These are phyloP conservation scores for Pyricularia grisea DNA, from an alignment of 2,329 filamentous ascomycete genomes.

Conservation along the genomic window DNA sequence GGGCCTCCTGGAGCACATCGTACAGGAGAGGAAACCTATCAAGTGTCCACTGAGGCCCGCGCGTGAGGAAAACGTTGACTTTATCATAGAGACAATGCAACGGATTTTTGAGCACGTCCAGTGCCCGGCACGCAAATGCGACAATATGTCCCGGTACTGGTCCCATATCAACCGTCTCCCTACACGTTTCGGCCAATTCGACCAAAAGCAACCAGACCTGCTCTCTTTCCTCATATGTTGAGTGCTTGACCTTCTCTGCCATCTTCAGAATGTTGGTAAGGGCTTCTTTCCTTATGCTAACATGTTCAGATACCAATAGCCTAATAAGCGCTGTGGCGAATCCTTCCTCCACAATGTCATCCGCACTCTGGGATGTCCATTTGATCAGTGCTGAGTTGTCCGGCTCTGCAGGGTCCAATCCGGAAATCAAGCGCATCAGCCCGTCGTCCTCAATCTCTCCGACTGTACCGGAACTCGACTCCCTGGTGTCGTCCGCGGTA, in stretches of 20 bases:
- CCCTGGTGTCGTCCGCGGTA: not conserved
- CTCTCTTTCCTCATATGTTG: constrained; percentile 64
- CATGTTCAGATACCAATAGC: constrained; percentile 66
- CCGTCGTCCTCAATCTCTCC: not conserved
- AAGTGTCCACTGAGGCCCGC: constrained; percentile 65
- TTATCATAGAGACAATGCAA: constrained; percentile 79
- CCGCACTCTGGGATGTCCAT: constrained; percentile 70
- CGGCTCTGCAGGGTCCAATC: constrained; percentile 22
- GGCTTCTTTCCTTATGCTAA: constrained; percentile 71
- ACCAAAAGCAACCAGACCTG: constrained; percentile 72
- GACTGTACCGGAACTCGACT: not conserved
- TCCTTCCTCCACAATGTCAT: constrained; percentile 72
- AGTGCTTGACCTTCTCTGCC: constrained; percentile 53
- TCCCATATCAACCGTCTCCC: constrained; percentile 34
- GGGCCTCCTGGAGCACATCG: constrained; percentile 52
- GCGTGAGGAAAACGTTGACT: constrained; percentile 74
- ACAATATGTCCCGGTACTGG: constrained; percentile 65
- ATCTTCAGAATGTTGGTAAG: constrained; percentile 59
- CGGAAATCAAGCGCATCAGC: not conserved
- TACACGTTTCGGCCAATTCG: constrained; percentile 69
- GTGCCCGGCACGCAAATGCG: constrained; percentile 63
- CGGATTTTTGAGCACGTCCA: constrained; percentile 65
- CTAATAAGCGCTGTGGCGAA: constrained; percentile 60
- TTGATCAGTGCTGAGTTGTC: constrained; percentile 44
- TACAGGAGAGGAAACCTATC: constrained; percentile 65